Conservation (phyloP, 2,329 filamentous ascomycete genomes). For the Sporothrix globosa region DNA sequence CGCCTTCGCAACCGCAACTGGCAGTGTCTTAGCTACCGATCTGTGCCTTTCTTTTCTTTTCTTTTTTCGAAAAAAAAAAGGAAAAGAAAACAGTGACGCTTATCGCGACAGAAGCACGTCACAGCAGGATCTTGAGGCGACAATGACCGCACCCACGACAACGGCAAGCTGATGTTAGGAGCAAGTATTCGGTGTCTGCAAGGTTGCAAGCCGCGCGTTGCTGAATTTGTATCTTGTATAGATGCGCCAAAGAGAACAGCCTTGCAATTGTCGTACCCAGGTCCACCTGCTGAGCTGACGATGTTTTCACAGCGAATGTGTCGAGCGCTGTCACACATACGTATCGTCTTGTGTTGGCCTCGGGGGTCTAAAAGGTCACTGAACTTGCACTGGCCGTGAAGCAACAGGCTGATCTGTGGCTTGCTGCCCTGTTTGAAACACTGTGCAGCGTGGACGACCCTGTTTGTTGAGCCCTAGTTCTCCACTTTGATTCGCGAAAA, state of each 20-base stretch:
- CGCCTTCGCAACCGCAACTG: constrained; percentile 16
- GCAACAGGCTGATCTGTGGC: not conserved
- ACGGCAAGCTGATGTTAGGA: not conserved
- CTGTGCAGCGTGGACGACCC: constrained; percentile 27
- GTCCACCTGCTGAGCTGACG: not conserved
- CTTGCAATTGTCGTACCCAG: too few species aligned
- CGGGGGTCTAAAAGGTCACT: constrained; percentile 12
- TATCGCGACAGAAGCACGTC: not conserved
- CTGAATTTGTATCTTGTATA: not conserved
- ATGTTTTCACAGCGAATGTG: not conserved
- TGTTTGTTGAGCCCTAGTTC: constrained; percentile 27
- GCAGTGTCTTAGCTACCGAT: not conserved
- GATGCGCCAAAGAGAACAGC: not conserved
- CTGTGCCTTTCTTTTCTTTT: not conserved
- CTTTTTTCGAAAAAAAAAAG: not conserved
- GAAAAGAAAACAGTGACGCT: not conserved
- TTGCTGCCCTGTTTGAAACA: not conserved
- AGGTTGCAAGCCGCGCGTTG: not conserved
- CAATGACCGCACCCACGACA: not conserved
- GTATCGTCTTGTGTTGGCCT: not conserved
- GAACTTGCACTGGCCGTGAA: not conserved
- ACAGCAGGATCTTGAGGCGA: not conserved
- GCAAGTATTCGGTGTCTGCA: not conserved
- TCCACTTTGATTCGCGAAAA: constrained; percentile 22
- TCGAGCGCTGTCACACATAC: not conserved